These are phyloP conservation scores for Hura crepitans DNA, from an alignment of 441 rosid genomes.

Conservation along the genomic window DNA sequence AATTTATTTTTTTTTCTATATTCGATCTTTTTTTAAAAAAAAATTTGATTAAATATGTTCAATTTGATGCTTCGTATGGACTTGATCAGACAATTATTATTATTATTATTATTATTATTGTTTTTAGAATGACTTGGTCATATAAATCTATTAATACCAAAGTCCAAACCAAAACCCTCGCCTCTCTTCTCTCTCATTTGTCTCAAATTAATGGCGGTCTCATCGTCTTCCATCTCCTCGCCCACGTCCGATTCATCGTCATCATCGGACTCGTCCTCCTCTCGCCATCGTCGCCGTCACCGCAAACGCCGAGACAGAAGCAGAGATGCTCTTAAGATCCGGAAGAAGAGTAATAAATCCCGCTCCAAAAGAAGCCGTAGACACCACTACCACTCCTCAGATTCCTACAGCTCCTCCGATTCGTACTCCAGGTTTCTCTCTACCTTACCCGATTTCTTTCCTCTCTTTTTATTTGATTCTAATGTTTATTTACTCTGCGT, in stretches of 20 bases:
- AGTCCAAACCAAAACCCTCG: too few species aligned
- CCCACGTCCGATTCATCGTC: conserved; percentile 40
- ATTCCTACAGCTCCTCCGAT: conserved; percentile 34
- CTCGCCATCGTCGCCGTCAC: conserved; percentile 46
- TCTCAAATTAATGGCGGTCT: conserved; percentile 49
- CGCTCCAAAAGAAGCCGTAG: conserved; percentile 54
- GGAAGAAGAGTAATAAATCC: conserved; percentile 54
- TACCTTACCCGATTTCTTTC: not conserved
- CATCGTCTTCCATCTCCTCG: conserved; percentile 50
- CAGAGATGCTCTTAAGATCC: conserved; percentile 56
- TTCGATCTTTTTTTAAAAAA: too few species aligned
- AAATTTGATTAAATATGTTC: too few species aligned
- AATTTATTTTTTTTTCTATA: too few species aligned
- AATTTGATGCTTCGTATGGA: too few species aligned
- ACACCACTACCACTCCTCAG: conserved; percentile 38
- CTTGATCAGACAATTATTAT: too few species aligned
- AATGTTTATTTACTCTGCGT: not conserved
- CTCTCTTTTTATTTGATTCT: too few species aligned
- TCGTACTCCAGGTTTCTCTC: conserved; percentile 51
- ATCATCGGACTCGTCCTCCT: conserved; percentile 47
- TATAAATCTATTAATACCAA: too few species aligned
- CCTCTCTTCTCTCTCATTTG: not conserved
- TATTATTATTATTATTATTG: too few species aligned
- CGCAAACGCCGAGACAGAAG: conserved; percentile 42
- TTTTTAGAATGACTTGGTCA: too few species aligned